Evolutionary conservation across 169 alveolate species (phyloP).

Genomic region (Plasmodium chabaudi): DNA sequence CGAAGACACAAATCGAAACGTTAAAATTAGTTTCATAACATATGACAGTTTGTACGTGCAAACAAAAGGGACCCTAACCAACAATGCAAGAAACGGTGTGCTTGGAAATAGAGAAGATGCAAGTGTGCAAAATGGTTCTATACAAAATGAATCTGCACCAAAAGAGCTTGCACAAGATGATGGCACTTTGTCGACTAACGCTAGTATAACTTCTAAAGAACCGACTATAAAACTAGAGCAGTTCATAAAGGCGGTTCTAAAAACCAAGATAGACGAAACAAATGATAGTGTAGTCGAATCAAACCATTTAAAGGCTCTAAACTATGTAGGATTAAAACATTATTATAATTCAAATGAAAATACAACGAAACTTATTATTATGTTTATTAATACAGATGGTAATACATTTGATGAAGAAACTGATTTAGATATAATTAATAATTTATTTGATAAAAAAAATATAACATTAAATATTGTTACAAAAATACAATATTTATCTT

Average conservation of each 20-base stretch:
- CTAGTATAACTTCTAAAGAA: neutral
- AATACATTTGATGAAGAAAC: neutral
- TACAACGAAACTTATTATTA: constrained; percentile 19
- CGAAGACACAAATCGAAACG: neutral
- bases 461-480: constrained; percentile 50
- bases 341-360: constrained; percentile 17
- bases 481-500: constrained; percentile 3
- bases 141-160: no score
- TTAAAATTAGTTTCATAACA: constrained; percentile 17
- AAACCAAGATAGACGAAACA: neutral
- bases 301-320: constrained; percentile 43
- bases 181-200: no score
- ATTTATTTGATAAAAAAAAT: constrained; percentile 49
- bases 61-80: neutral
- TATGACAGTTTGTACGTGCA: constrained; percentile 31
- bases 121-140: neutral
- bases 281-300: neutral
- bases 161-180: no score
- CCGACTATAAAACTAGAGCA: neutral
- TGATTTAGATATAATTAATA: constrained; percentile 12
- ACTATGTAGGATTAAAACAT: constrained; percentile 55
- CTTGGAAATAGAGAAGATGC: neutral
- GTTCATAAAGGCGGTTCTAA: neutral
- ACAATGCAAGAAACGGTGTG: neutral
- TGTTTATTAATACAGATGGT: constrained; percentile 69